Percentiles rank a stretch among this genome's conserved stretches.
Conservation (phyloP, 257 asterid genomes). For the Ligustrum vulgare region DNA sequence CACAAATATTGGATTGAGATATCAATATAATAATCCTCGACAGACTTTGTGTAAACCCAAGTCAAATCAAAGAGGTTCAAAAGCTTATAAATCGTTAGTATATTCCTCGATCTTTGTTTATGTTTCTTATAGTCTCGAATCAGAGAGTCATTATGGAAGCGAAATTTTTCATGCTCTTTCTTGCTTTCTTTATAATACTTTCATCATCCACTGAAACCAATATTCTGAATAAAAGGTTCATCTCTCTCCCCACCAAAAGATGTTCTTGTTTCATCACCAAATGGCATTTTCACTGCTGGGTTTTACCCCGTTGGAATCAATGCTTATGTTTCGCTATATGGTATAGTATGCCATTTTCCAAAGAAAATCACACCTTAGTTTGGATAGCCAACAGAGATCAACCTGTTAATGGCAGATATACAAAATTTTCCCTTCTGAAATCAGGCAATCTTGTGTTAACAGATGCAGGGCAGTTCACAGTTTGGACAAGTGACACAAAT, state of each 20-base stretch:
- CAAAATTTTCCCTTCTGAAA: constrained; percentile 16
- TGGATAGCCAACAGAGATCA: constrained; percentile 33
- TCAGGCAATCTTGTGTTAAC: constrained; percentile 24
- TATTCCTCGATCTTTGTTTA: too few species aligned
- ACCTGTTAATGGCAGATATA: constrained; percentile 22
- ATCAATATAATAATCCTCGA: too few species aligned
- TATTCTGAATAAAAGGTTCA: constrained; percentile 15
- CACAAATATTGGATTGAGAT: too few species aligned
- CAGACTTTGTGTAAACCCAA: too few species aligned
- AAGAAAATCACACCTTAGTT: constrained; percentile 11
- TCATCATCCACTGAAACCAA: constrained; percentile 7
- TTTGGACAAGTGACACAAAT: constrained; percentile 11
- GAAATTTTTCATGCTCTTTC: too few species aligned
- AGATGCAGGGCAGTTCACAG: constrained; percentile 21
- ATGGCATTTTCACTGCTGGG: constrained; percentile 16
- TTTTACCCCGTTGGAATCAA: constrained; percentile 12
- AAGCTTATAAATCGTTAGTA: too few species aligned
- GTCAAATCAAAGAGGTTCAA: too few species aligned
- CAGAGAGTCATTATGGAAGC: too few species aligned
- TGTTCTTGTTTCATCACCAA: constrained; percentile 6
- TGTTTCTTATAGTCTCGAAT: too few species aligned
- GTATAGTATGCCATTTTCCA: constrained; percentile 1
- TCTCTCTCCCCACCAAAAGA: constrained; percentile 20
- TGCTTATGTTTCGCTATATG: constrained; percentile 20
- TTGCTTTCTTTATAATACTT: background rate